Conservation (phyloP, 1,284 basidiomycete species). For the Austropuccinia psidii region DNA sequence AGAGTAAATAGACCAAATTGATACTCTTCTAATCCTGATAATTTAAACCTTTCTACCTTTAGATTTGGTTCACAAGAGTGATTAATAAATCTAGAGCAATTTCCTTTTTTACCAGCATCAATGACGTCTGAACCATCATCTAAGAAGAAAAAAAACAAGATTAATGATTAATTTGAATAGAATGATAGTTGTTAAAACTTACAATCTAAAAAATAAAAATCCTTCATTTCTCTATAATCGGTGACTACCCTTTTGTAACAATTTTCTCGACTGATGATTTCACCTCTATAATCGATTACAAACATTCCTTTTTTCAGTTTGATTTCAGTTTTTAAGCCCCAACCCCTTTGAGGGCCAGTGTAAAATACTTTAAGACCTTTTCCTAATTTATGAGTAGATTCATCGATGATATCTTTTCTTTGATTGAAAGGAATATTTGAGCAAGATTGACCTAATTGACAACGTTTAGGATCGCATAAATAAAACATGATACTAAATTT, state of each 20-base stretch:
- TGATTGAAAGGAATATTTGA: slow-evolving; percentile 30
- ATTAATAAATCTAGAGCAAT: slow-evolving; percentile 33
- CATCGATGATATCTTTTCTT: slow-evolving; percentile 28
- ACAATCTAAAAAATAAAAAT: slow-evolving; percentile 36
- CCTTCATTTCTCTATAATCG: slow-evolving; percentile 18
- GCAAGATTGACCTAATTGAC: slow-evolving; percentile 29
- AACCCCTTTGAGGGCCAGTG: slow-evolving; percentile 20
- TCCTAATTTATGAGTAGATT: slow-evolving; percentile 11
- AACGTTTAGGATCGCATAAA: slow-evolving; percentile 25
- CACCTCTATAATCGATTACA: slow-evolving; percentile 32
- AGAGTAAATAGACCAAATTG: slow-evolving; percentile 33
- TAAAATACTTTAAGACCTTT: slow-evolving; percentile 33
- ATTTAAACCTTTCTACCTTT: slow-evolving; percentile 22
- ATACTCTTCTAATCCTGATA: slow-evolving; percentile 31
- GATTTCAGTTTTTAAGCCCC: slow-evolving; percentile 34
- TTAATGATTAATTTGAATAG: neutral
- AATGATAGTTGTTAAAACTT: neutral
- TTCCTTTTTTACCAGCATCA: slow-evolving; percentile 33
- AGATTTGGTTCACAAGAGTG: slow-evolving; percentile 33
- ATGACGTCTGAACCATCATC: slow-evolving; percentile 35
- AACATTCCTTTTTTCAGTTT: slow-evolving; percentile 27
- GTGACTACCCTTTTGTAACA: slow-evolving; percentile 28
- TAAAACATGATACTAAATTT: slow-evolving; percentile 12
- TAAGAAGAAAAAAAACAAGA: neutral
- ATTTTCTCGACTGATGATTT: slow-evolving; percentile 21